A percentile compares a stretch with the other conserved stretches of the same genome.
These are phyloP conservation scores for Mycena latifolia DNA, from an alignment of 768 basidiomycete genomes.

Conservation along the genomic window DNA sequence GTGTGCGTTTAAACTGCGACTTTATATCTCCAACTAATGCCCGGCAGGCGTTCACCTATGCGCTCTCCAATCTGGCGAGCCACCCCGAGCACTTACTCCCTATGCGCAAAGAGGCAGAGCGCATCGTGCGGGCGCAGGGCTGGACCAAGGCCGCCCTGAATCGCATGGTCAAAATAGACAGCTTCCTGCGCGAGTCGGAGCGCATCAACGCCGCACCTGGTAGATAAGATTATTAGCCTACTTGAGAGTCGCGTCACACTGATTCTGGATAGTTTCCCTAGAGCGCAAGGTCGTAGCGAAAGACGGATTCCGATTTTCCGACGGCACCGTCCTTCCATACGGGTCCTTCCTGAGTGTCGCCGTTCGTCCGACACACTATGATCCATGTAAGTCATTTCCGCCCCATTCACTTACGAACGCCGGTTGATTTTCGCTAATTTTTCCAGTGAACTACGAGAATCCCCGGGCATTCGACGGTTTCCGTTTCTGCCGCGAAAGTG, in stretches of 20 bases:
- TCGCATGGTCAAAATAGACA: constrained; percentile 57
- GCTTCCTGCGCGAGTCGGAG: constrained; percentile 58
- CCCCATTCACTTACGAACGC: too few relatives aligned
- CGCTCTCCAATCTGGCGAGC: constrained; percentile 51
- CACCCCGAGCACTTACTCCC: constrained; percentile 49
- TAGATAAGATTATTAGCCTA: too few relatives aligned
- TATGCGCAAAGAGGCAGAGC: constrained; percentile 61
- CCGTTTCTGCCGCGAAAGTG: constrained; percentile 59
- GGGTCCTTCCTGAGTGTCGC: too few relatives aligned
- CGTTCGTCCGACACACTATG: constrained; percentile 39
- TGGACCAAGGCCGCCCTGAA: constrained; percentile 57
- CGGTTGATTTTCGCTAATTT: too few relatives aligned
- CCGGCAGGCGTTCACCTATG: constrained; percentile 53
- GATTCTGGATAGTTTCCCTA: too few relatives aligned
- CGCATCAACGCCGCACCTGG: constrained; percentile 38
- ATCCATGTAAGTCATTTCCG: constrained; percentile 17
- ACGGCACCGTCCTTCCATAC: too few relatives aligned
- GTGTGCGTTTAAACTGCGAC: constrained; percentile 38
- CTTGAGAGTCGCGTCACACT: too few relatives aligned
- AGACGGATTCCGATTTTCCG: too few relatives aligned
- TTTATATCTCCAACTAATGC: too few relatives aligned
- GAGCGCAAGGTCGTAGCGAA: too few relatives aligned
- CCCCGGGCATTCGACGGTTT: constrained; percentile 58
- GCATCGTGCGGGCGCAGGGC: constrained; percentile 61
- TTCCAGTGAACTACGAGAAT: constrained; percentile 47